Base-by-base conservation (phyloP, 257 asterid species). In the Jaltomata sinuosa region DNA sequence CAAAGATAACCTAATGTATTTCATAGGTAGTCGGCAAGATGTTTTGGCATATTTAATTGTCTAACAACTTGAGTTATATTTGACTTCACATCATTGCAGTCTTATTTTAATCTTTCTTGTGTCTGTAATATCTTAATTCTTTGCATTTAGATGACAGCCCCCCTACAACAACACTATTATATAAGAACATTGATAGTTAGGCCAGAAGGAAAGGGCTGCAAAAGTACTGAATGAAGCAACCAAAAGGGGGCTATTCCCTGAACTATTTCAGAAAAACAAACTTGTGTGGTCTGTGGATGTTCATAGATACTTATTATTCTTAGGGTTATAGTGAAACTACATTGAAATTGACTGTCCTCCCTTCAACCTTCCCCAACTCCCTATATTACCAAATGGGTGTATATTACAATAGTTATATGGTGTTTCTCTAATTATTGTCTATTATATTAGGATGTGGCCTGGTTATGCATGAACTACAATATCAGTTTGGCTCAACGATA, bases 181-280 rank as follows among this genome's bases (percentile, higher is more conserved):
- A 81, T 98, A 94, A 87, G 97, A 98, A 67, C 97, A 94, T 87
- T 95, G 99, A 98, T 91, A 94, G 88, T 90, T 95, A 80, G 97
- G 97, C 80, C 99, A 95, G 91, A 94, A 89, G 90, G 94, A 94
- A 90, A 91, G 99, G 90, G 97, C 98, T 83, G 95, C 94, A 40
- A 94, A 93, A 91, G 99, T 93, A 71, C 96, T 95, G 79, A 77
- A 83, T 81, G 99, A 95, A 91, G 99, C 99, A 77, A 92, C 91
- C 72, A 94, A 93, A 87, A 92, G 97, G 87, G 98, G 97, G 4
- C 84, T 93, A 67, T 95, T 89, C 86, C 98, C 99, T 77, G 99
- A 93, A 86, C 86, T 95, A 65, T 92, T 84, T 89, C 97, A 97
- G 34, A 86, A 80, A 76, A 94, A 91, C 91, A 95, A 93, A 88